phyloP scores from a whole-genome alignment of 2,329 filamentous ascomycete genomes.

The Ilyonectria sp. region DNA sequence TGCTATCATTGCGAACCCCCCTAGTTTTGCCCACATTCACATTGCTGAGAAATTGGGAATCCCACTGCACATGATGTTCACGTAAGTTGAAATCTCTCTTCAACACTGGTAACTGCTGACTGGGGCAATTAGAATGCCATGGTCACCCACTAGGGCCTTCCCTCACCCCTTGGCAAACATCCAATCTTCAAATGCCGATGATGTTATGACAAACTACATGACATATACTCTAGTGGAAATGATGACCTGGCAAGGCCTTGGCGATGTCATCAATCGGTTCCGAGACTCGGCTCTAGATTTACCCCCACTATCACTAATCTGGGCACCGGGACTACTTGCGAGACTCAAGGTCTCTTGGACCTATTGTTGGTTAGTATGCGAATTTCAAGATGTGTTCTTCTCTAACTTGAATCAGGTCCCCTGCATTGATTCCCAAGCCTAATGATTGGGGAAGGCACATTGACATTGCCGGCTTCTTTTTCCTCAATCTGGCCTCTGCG shows the following conservation, averaged over 20 bases:
- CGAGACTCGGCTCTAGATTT: slow-evolving; percentile 81
- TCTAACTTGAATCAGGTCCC: slow-evolving; percentile 64
- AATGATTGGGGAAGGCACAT: slow-evolving; percentile 82
- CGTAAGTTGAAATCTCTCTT: slow-evolving; percentile 66
- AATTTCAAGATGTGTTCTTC: no score
- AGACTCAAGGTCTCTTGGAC: slow-evolving; percentile 86
- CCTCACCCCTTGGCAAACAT: slow-evolving; percentile 91
- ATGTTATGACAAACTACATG: slow-evolving; percentile 84
- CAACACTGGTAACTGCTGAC: slow-evolving; percentile 47
- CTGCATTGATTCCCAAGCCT: slow-evolving; percentile 83
- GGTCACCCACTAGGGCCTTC: slow-evolving; percentile 88
- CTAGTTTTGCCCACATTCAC: slow-evolving; percentile 83
- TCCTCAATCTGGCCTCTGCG: slow-evolving; percentile 76
- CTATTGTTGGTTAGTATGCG: slow-evolving; percentile 80
- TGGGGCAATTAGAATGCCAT: slow-evolving; percentile 83
- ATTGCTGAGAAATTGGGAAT: slow-evolving; percentile 82
- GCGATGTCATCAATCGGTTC: slow-evolving; percentile 92
- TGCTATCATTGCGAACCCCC: slow-evolving; percentile 84
- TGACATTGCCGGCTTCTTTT: slow-evolving; percentile 83
- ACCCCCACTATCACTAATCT: slow-evolving; percentile 83
- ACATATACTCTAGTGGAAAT: slow-evolving; percentile 90
- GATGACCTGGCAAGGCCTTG: slow-evolving; percentile 93
- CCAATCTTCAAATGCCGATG: slow-evolving; percentile 81
- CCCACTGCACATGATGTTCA: slow-evolving; percentile 90
- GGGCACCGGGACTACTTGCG: slow-evolving; percentile 84